These are phyloP conservation scores for Candida sanyaensis DNA, from an alignment of 1,139 yeast genomes.

Conservation along the genomic window DNA sequence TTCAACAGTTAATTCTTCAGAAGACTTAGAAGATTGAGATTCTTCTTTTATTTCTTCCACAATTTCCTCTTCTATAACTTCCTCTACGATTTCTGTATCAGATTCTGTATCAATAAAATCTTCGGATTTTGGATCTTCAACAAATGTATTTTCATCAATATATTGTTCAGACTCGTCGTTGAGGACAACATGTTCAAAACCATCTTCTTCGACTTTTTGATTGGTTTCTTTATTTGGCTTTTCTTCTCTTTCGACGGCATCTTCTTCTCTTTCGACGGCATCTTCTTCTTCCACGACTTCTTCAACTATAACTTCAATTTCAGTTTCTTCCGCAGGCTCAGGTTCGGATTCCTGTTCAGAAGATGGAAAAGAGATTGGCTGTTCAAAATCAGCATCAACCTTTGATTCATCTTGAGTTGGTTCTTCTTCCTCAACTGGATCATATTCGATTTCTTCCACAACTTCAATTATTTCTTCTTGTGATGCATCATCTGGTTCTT, in stretches of 20 bases:
- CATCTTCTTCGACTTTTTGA: background rate
- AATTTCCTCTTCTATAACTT: background rate
- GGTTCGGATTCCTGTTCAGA: too few relatives aligned
- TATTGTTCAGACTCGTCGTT: background rate
- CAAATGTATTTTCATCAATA: background rate
- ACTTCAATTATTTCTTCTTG: slow-evolving; percentile 11
- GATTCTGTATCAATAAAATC: too few relatives aligned
- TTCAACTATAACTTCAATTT: background rate
- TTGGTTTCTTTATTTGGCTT: too few relatives aligned
- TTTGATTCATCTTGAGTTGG: background rate
- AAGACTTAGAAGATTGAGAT: too few relatives aligned
- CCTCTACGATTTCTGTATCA: background rate
- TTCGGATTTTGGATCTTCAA: background rate
- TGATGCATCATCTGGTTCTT: slow-evolving; percentile 7
- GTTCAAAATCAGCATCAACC: too few relatives aligned
- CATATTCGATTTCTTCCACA: slow-evolving; percentile 3
- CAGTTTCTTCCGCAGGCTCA: too few relatives aligned
- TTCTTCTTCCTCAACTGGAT: background rate
- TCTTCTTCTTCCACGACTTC: slow-evolving; percentile 1
- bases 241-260: too few relatives aligned
- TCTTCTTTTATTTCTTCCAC: background rate
- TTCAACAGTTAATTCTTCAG: background rate
- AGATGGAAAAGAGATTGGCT: too few relatives aligned
- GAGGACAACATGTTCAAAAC: background rate
- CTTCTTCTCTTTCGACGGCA: background rate